A percentile compares a stretch with the other conserved stretches of the same genome.
Conservation (phyloP, 352 stramenopile genomes). For the Chloridella minuta region DNA sequence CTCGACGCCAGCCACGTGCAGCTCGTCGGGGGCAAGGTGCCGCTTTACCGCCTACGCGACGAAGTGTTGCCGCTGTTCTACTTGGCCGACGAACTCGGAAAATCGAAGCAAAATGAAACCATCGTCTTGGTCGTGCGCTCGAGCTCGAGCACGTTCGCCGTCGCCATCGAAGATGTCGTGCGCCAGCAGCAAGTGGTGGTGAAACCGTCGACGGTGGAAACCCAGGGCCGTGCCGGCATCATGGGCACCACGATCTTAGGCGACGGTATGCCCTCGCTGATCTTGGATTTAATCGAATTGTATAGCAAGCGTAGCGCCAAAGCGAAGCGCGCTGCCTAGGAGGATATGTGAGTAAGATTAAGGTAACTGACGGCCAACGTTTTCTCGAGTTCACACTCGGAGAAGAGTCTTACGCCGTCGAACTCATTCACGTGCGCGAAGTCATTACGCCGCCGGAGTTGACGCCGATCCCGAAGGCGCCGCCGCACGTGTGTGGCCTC, state of each 20-base stretch:
- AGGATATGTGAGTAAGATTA: neutral
- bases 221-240: neutral
- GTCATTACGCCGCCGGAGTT: neutral
- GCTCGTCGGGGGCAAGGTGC: neutral
- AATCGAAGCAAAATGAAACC: neutral
- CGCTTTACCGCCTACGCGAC: neutral
- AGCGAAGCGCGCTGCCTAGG: too few species aligned
- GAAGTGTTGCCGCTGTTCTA: neutral
- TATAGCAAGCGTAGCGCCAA: neutral
- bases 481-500: neutral
- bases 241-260: neutral
- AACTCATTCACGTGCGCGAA: neutral
- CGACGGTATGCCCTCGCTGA: neutral
- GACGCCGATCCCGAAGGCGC: neutral
- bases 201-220: neutral
- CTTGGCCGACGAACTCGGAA: too few species aligned
- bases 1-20: neutral
- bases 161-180: neutral
- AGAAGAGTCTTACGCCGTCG: neutral
- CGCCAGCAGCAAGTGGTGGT: neutral
- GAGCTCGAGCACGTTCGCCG: neutral
- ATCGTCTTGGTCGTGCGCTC: neutral
- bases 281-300: neutral
- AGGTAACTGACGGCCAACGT: neutral
- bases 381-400: neutral